Base-by-base conservation (phyloP, 83 land plant genomes). In the Isoetes engelmannii region DNA sequence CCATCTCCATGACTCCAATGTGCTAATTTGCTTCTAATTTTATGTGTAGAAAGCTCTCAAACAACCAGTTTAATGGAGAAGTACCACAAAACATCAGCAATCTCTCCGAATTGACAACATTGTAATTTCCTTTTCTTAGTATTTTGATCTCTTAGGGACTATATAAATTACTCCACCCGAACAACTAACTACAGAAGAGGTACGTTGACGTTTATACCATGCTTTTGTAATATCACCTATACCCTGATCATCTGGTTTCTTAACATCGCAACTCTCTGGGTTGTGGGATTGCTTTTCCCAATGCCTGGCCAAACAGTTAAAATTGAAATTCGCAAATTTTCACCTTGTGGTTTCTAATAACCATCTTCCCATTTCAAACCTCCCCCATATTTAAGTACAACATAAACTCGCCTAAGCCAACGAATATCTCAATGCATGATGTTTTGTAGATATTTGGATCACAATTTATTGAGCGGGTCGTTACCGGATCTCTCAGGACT, bases 401-500 rank as follows among this genome's bases (percentile, higher is more conserved):
- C 37, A 28, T 28, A 28, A 28, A 28, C 37, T 28, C 0, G 37
- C 37, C 37, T 28, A 28, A 28, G 37, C 37, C 37, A 28, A 28
- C 0, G 37, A 28, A 28, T 28, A 28, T 28, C 37, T 28, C 0
- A 28, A 28, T 28, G 37, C 37, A 28, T 28, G 37, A 28, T 60
- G 63, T 3, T 13, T 9, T 60, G 3, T 20, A 60, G 63, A 20
- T 60, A 60, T 3, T 8, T 60, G 28, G 63, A 60, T 20, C 63
- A 60, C 28, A 60, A 60, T 19, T 8, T 60, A 8, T 60, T 60
- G 12, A 15, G 21, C 20, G 63, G 63, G 20, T 13, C 63, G 10
- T 13, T 60, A n/a, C 63, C 63, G 9, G 28, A 60, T 21, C 17
- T 60, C 20, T 60, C 63, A n/a, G 63, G 19, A 13, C 63, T 60